phyloP scores from a whole-genome alignment of 352 stramenopile species.

The Pythium dissotocum region DNA sequence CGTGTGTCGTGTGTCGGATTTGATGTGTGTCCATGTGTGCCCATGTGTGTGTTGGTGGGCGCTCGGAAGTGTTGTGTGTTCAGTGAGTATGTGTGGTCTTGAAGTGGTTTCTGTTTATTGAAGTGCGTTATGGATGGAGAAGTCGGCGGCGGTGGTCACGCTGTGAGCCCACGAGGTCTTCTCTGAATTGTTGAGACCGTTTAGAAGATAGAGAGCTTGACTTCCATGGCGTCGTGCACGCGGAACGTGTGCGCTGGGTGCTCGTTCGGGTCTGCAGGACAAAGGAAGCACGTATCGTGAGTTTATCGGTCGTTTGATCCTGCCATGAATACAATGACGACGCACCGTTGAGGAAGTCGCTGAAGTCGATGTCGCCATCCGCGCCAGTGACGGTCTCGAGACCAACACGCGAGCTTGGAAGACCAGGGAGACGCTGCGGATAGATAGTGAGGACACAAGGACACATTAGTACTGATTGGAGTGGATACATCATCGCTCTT shows the following conservation, averaged over 20 bases:
- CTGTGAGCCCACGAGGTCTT: background rate
- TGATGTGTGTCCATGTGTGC: too few species aligned
- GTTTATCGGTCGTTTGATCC: too few species aligned
- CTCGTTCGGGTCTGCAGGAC: conserved; percentile 65
- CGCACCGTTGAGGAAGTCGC: conserved; percentile 81
- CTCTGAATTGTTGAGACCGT: background rate
- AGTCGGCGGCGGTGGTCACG: background rate
- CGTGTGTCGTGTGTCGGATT: too few species aligned
- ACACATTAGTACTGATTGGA: background rate
- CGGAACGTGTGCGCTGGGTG: conserved; percentile 79
- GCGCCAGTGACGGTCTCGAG: conserved; percentile 79
- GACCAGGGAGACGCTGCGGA: conserved; percentile 71
- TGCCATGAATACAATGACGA: background rate
- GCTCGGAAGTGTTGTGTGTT: too few species aligned
- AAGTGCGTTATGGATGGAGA: background rate
- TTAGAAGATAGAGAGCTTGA: conserved; percentile 90
- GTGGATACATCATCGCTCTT: background rate
- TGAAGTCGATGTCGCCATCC: conserved; percentile 81
- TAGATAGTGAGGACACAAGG: background rate
- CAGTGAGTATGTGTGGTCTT: background rate
- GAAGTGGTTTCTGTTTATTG: conserved; percentile 3
- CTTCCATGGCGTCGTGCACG: conserved; percentile 88
- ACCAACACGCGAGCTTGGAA: conserved; percentile 73
- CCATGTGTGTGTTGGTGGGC: too few species aligned
- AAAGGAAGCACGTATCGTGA: background rate